Evolutionary conservation across 2,329 filamentous ascomycete species (phyloP).

Genomic region (Fusarium staphyleae): DNA sequence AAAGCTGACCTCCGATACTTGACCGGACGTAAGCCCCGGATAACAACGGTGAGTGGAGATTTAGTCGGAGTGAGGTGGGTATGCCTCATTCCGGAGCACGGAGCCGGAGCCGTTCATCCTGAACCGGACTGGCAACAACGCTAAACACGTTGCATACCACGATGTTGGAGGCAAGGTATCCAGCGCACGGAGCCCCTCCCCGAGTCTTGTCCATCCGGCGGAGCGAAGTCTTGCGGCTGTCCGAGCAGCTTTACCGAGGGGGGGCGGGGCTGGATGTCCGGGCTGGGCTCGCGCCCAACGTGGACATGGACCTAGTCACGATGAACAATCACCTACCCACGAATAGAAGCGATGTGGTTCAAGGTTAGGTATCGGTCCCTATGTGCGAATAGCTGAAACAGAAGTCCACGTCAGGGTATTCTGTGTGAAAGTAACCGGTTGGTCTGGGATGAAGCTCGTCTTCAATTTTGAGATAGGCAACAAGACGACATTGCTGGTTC

Average conservation of each 20-base stretch:
- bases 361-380: no score
- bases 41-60: slow-evolving; percentile 8
- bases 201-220: slow-evolving; percentile 17
- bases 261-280: slow-evolving; percentile 10
- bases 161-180: slow-evolving; percentile 9
- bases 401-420: no score
- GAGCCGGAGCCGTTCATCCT: slow-evolving; percentile 12
- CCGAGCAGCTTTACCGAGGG: slow-evolving; percentile 12
- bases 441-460: slow-evolving; percentile 5
- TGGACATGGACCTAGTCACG: slow-evolving; percentile 10
- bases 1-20: slow-evolving; percentile 1
- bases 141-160: slow-evolving; percentile 27
- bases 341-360: no score
- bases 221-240: slow-evolving; percentile 11
- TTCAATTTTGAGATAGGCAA: slow-evolving; percentile 7
- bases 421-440: no score
- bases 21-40: slow-evolving; percentile 18
- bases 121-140: slow-evolving; percentile 18
- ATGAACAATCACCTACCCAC: neutral
- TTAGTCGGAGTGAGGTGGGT: slow-evolving; percentile 31
- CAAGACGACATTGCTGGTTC: neutral
- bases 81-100: slow-evolving; percentile 21
- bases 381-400: no score
- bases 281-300: neutral
- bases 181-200: slow-evolving; percentile 20